Base-by-base conservation (phyloP, 495 filamentous ascomycete species). In the Lepraria neglecta region DNA sequence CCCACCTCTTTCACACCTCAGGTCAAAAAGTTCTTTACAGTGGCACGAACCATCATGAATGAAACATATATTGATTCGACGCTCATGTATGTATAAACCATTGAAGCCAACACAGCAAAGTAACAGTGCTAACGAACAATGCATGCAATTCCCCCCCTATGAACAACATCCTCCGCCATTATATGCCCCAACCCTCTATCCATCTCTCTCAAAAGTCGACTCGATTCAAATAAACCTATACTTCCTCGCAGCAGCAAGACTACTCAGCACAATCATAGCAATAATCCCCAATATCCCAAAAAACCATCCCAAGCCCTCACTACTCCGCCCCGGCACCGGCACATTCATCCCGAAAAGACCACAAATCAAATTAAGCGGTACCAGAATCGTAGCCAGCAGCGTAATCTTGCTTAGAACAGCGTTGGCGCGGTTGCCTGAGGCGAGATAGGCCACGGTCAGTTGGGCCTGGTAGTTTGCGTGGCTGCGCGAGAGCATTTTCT, bases 271-370 rank as follows among this genome's bases (percentile, higher is more conserved):
- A 65, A 92, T 84, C 10, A 71, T 67, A 5, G 77, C 66, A 61
- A 96, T 84, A 44, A 79, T 75, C 7, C 85, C 88, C 9, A 95
- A 51, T 61, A 96, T 94, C 10, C 82, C 82, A 73, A 91, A 92
- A 74, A 91, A 98, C 75, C 92, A 89, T 15, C 69, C 75, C 17
- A 92, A 73, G 31, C 79, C 80, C 0, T 72, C 71, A 0, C 63
- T 61, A 12, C 84, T 68, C 62, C 72, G 70, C 33, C 85, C 96
- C 3, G 94, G 94, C 3, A 97, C 87, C 28, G 70, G 60, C 9
- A 98, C 91, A 74, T 98, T 98, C 94, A 98, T 98, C 15, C 94
- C 94, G 71, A 97, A 98, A 57, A 98, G 77, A 77, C 94, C 94
- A 27, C 87, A 91, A 62, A 98, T 88, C 60, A 98, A 76, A 72